phyloP scores from a whole-genome alignment of 495 filamentous ascomycete genomes.

The Collariella sp. region DNA sequence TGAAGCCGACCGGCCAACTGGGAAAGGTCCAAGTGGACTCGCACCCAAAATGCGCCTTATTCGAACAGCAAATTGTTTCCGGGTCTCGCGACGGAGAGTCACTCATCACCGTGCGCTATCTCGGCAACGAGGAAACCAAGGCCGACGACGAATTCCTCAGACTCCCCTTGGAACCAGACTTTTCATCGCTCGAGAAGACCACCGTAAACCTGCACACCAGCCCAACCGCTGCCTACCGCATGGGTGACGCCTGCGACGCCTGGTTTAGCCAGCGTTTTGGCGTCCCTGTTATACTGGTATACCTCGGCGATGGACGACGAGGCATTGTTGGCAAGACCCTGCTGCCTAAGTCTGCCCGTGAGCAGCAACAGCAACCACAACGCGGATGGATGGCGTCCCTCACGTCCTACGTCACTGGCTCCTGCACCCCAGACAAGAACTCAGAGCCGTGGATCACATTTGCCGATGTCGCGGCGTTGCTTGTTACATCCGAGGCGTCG shows the following conservation, averaged over 20 bases:
- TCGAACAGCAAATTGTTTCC: conserved; percentile 48
- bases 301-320: conserved; percentile 56
- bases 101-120: conserved; percentile 51
- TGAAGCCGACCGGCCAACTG: conserved; percentile 30
- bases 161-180: conserved; percentile 53
- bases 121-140: conserved; percentile 1
- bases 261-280: conserved; percentile 73
- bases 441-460: conserved; percentile 51
- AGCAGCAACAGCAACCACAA: conserved; percentile 7
- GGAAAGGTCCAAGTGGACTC: conserved; percentile 59
- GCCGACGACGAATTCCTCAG: conserved; percentile 29
- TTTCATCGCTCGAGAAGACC: conserved; percentile 40
- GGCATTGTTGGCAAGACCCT: conserved; percentile 53
- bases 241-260: conserved; percentile 54
- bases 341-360: conserved; percentile 22
- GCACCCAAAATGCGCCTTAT: conserved; percentile 59
- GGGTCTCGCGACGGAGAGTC: not conserved
- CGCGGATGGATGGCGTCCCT: conserved; percentile 41
- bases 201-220: conserved; percentile 56
- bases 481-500: conserved; percentile 64
- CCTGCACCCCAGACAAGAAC: not conserved
- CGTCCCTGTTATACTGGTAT: conserved; percentile 56
- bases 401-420: conserved; percentile 17
- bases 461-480: conserved; percentile 68
- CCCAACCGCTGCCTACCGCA: conserved; percentile 54